phyloP scores from a whole-genome alignment of 176 grass and related monocot species.

The Oryza meridionalis region DNA sequence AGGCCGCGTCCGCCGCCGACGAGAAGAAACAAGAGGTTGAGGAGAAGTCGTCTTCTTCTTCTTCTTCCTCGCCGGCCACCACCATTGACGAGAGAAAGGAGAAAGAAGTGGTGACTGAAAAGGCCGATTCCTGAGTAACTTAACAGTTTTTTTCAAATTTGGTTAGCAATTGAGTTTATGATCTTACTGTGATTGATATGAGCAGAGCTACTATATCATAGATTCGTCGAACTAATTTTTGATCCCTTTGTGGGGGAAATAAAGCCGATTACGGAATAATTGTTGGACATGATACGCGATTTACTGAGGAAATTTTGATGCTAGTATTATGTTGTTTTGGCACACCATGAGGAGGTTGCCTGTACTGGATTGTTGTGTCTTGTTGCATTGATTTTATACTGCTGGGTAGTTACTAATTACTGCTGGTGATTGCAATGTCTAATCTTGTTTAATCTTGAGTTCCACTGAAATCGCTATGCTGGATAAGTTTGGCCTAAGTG shows the following conservation, averaged over 20 bases:
- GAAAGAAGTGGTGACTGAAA: constrained; percentile 18
- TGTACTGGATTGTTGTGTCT: not conserved
- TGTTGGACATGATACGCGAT: constrained; percentile 4
- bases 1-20: not conserved
- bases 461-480: not conserved
- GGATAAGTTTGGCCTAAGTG: not conserved
- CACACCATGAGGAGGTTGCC: not conserved
- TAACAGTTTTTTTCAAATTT: not conserved
- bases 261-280: constrained; percentile 28
- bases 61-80: not conserved
- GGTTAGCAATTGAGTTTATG: constrained; percentile 24
- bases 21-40: constrained; percentile 8
- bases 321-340: not conserved
- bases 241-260: constrained; percentile 35
- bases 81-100: constrained; percentile 15
- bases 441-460: not conserved
- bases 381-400: not conserved
- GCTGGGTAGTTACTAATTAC: not conserved
- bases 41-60: not conserved
- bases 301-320: constrained; percentile 35
- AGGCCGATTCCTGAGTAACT: constrained; percentile 35
- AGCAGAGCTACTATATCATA: not conserved
- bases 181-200: constrained; percentile 8
- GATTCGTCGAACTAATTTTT: constrained; percentile 22
- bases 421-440: not conserved